A percentile compares a stretch with the other conserved stretches of the same genome.
phyloP scores from a whole-genome alignment of 1,284 basidiomycete genomes.

The Abortiporus biennis region DNA sequence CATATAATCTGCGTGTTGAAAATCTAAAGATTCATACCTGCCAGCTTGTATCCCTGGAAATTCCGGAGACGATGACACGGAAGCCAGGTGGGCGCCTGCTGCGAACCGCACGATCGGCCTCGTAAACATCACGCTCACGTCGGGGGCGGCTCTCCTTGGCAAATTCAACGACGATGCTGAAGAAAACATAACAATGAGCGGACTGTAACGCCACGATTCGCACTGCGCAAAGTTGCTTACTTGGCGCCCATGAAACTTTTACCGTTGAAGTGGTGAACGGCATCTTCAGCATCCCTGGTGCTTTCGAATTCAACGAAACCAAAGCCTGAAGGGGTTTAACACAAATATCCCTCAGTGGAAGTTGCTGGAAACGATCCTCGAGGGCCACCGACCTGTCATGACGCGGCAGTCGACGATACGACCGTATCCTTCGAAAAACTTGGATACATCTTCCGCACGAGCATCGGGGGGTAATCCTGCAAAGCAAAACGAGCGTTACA shows the following conservation, averaged over 20 bases:
- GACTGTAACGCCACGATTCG: background rate
- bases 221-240: constrained; percentile 35
- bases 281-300: constrained; percentile 89
- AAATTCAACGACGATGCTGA: constrained; percentile 85
- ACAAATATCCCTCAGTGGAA: background rate
- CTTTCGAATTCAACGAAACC: constrained; percentile 94
- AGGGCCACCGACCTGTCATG: constrained; percentile 70
- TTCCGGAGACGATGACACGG: constrained; percentile 78
- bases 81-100: constrained; percentile 75
- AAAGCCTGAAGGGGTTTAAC: constrained; percentile 51
- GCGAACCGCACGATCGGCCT: constrained; percentile 50
- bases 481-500: background rate
- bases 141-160: constrained; percentile 85
- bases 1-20: background rate
- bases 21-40: constrained; percentile 65
- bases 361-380: background rate
- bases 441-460: constrained; percentile 72
- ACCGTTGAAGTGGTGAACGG: constrained; percentile 79
- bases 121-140: constrained; percentile 75
- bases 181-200: no score
- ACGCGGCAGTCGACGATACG: constrained; percentile 87
- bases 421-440: constrained; percentile 85
- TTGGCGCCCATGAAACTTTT: constrained; percentile 84
- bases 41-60: constrained; percentile 93
- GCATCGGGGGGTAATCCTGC: constrained; percentile 74